phyloP scores from a whole-genome alignment of 2,329 filamentous ascomycete genomes.

The Fusarium sp. region DNA sequence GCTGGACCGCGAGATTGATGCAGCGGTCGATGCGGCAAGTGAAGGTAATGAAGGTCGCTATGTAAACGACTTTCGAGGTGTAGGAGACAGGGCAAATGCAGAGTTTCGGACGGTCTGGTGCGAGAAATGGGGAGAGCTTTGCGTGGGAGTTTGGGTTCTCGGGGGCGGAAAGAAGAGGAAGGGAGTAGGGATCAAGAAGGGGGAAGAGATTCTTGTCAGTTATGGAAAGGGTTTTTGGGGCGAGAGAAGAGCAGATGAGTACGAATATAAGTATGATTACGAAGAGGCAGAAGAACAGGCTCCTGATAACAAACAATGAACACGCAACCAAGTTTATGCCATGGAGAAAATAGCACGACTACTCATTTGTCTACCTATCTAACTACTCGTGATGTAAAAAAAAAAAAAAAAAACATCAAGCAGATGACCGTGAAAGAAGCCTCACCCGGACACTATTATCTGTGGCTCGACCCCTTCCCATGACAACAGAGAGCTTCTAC shows the following conservation, averaged over 20 bases:
- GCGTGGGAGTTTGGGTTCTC: slow-evolving; percentile 69
- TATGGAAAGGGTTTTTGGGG: slow-evolving; percentile 76
- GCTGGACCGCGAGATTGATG: slow-evolving; percentile 65
- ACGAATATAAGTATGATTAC: slow-evolving; percentile 7
- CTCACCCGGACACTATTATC: too few relatives aligned
- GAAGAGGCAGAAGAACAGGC: slow-evolving; percentile 2
- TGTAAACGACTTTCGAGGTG: slow-evolving; percentile 73
- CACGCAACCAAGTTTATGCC: neutral
- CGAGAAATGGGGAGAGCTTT: slow-evolving; percentile 59
- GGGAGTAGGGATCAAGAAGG: slow-evolving; percentile 61
- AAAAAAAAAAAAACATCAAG: neutral
- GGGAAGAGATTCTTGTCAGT: slow-evolving; percentile 72
- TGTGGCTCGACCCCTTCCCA: neutral
- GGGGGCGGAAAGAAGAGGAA: slow-evolving; percentile 37
- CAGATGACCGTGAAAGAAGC: neutral
- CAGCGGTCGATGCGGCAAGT: slow-evolving; percentile 69
- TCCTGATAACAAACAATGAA: neutral
- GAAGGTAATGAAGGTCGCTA: slow-evolving; percentile 73
- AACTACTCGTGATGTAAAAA: neutral
- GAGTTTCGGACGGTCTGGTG: slow-evolving; percentile 71
- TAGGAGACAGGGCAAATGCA: slow-evolving; percentile 64
- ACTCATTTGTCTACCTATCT: neutral
- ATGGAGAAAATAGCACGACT: neutral
- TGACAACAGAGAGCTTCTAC: neutral
- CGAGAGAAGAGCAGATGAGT: slow-evolving; percentile 48